Evolutionary conservation across 805 yeast species (phyloP).

Genomic region (Saturnispora gosingensis): DNA sequence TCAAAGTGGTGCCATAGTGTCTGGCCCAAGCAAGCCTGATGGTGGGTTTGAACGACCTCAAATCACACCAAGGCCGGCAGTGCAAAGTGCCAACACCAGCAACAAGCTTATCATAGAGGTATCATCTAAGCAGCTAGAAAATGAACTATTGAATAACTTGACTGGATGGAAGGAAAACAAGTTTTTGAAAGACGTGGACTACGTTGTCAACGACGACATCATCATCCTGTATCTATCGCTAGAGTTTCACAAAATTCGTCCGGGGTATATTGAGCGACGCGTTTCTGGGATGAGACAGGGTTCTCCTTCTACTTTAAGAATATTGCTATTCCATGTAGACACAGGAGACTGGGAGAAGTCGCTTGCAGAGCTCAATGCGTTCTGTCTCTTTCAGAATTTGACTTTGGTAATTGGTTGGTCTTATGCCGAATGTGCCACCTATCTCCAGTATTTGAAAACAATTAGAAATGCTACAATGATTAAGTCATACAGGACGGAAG

Average conservation of each 20-base stretch:
- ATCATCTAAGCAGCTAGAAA: conserved; percentile 60
- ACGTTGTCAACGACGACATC: conserved; percentile 48
- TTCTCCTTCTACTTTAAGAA: conserved; percentile 26
- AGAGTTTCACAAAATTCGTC: conserved; percentile 66
- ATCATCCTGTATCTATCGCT: conserved; percentile 55
- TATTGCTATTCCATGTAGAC: conserved; percentile 56
- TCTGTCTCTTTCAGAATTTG: conserved; percentile 41
- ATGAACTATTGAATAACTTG: conserved; percentile 53
- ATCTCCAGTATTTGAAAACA: conserved; percentile 27
- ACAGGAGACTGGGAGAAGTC: conserved; percentile 47
- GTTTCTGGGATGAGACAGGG: conserved; percentile 30
- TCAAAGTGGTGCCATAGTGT: background rate
- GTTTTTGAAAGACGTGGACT: conserved; percentile 46
- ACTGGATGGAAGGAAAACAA: conserved; percentile 45
- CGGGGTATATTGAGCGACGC: conserved; percentile 60
- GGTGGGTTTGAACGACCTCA: background rate
- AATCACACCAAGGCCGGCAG: background rate
- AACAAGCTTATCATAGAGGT: conserved; percentile 34
- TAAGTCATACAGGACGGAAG: conserved; percentile 23
- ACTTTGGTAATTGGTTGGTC: conserved; percentile 45
- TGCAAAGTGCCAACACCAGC: conserved; percentile 1
- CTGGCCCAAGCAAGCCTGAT: background rate
- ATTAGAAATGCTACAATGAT: conserved; percentile 31
- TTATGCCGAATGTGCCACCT: conserved; percentile 45
- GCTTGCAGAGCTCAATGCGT: conserved; percentile 36